These are phyloP conservation scores for Pachyrhizus erosus DNA, from an alignment of 306 rosid genomes.

Conservation along the genomic window DNA sequence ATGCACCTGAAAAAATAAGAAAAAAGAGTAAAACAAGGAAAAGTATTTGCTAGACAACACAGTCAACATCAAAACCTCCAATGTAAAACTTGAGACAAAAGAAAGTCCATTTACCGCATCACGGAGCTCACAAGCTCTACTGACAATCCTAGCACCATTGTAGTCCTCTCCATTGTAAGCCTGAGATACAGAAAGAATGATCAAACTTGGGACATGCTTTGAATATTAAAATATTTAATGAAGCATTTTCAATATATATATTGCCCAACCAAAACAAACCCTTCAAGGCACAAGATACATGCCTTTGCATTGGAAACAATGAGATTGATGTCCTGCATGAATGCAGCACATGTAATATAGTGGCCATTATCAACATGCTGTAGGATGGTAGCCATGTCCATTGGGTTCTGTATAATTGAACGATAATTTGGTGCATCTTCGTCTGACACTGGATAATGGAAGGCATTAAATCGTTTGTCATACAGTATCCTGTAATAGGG, in stretches of 20 bases:
- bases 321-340: slow-evolving; percentile 86
- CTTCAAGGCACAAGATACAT: slow-evolving; percentile 24
- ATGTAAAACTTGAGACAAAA: slow-evolving; percentile 31
- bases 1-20: slow-evolving; percentile 62
- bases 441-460: slow-evolving; percentile 92
- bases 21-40: slow-evolving; percentile 21
- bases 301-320: slow-evolving; percentile 97
- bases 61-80: slow-evolving; percentile 24
- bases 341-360: slow-evolving; percentile 75
- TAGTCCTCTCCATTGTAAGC: slow-evolving; percentile 92
- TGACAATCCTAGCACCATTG: slow-evolving; percentile 91
- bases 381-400: slow-evolving; percentile 88
- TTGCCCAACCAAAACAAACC: background rate
- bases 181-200: slow-evolving; percentile 57
- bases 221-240: slow-evolving; percentile 9
- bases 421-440: slow-evolving; percentile 99
- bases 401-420: slow-evolving; percentile 85
- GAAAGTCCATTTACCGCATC: slow-evolving; percentile 70
- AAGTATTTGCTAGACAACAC: slow-evolving; percentile 32
- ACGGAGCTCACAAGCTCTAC: slow-evolving; percentile 92
- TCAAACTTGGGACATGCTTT: slow-evolving; percentile 37
- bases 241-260: slow-evolving; percentile 21
- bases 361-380: slow-evolving; percentile 92
- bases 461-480: slow-evolving; percentile 90
- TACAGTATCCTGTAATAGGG: slow-evolving; percentile 75